These are phyloP conservation scores for Periconia sp. DNA, from an alignment of 2,329 filamentous ascomycete species.

Conservation along the genomic window DNA sequence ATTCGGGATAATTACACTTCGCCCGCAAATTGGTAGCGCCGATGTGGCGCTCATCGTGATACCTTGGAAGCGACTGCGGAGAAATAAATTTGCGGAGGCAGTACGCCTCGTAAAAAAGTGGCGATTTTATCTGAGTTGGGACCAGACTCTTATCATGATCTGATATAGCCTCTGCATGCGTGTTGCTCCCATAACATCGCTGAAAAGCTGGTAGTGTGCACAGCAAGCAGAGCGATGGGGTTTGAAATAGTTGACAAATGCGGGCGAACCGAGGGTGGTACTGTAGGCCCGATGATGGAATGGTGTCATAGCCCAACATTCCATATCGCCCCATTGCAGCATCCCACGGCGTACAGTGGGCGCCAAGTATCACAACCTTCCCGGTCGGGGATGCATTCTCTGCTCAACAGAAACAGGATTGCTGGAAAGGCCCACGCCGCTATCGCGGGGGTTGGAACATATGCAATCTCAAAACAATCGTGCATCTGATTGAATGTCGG, in stretches of 20 bases:
- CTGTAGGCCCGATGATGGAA: too few relatives aligned
- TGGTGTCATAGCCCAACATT: too few relatives aligned
- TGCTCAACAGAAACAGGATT: neutral
- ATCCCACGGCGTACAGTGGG: slow-evolving; percentile 2
- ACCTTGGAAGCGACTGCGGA: slow-evolving; percentile 12
- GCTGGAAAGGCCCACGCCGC: neutral
- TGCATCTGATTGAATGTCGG: neutral
- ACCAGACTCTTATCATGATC: too few relatives aligned
- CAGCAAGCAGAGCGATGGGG: too few relatives aligned
- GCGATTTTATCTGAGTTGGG: too few relatives aligned
- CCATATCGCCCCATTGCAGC: slow-evolving; percentile 1
- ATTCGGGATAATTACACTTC: slow-evolving; percentile 2
- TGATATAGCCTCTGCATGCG: too few relatives aligned
- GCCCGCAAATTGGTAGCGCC: slow-evolving; percentile 8
- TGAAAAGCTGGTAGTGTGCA: too few relatives aligned
- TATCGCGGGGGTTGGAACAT: neutral
- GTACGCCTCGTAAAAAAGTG: too few relatives aligned
- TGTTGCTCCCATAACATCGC: too few relatives aligned
- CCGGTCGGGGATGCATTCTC: slow-evolving; percentile 1
- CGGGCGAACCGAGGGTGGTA: too few relatives aligned
- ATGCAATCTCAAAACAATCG: neutral
- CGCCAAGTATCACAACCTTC: slow-evolving; percentile 6
- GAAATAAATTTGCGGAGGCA: slow-evolving; percentile 6
- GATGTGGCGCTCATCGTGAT: slow-evolving; percentile 1
- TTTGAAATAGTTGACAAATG: too few relatives aligned